Conservation (phyloP, 306 rosid species). For the Delonix regia region DNA sequence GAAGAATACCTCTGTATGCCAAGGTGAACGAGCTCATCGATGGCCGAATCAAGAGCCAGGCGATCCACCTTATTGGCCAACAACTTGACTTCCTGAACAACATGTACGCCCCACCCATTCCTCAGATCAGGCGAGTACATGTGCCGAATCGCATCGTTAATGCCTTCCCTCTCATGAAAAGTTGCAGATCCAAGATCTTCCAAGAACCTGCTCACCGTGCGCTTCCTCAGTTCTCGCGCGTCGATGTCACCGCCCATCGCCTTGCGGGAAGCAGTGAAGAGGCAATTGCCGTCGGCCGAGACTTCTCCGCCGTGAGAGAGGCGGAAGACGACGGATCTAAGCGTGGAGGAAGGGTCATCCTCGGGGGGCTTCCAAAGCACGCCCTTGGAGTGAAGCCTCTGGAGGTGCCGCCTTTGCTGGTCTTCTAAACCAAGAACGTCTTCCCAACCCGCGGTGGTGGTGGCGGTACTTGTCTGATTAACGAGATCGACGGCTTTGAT, state of each 20-base stretch:
- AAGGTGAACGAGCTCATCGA: slow-evolving; percentile 80
- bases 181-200: slow-evolving; percentile 77
- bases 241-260: slow-evolving; percentile 75
- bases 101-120: slow-evolving; percentile 92
- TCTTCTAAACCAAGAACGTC: slow-evolving; percentile 87
- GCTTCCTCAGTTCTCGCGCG: slow-evolving; percentile 75
- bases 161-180: slow-evolving; percentile 55
- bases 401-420: slow-evolving; percentile 80
- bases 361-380: slow-evolving; percentile 87
- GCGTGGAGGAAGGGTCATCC: slow-evolving; percentile 43
- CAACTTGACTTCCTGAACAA: slow-evolving; percentile 92
- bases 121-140: slow-evolving; percentile 93
- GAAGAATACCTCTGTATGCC: slow-evolving; percentile 82
- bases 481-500: slow-evolving; percentile 69
- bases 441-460: slow-evolving; percentile 64
- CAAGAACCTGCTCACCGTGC: slow-evolving; percentile 77
- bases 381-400: slow-evolving; percentile 76
- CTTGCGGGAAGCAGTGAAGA: slow-evolving; percentile 86
- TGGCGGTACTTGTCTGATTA: slow-evolving; percentile 34
- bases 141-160: slow-evolving; percentile 72
- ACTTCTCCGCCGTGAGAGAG: slow-evolving; percentile 95
- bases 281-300: slow-evolving; percentile 91
- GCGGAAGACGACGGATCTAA: slow-evolving; percentile 76
- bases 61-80: slow-evolving; percentile 90
- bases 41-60: slow-evolving; percentile 68